These are phyloP conservation scores for Brachypodium distachyon DNA, from an alignment of 202 grass and related monocot genomes.

Conservation along the genomic window DNA sequence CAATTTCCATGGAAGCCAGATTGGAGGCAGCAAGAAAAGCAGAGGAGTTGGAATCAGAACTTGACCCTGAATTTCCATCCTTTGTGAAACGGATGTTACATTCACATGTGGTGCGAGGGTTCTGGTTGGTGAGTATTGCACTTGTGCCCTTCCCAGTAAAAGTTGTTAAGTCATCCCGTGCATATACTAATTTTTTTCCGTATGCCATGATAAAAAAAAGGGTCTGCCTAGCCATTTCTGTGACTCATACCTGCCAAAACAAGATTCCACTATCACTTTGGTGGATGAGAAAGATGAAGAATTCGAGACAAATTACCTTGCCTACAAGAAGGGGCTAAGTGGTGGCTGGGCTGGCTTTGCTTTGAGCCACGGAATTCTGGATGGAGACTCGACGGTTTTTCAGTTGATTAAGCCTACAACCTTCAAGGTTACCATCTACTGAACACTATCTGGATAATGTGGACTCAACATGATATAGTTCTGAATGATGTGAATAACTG, in stretches of 20 bases:
- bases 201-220: conserved; percentile 18
- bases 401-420: conserved; percentile 62
- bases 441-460: not conserved
- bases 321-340: conserved; percentile 61
- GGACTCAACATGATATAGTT: not conserved
- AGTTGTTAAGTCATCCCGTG: not conserved
- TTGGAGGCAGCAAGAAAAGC: conserved; percentile 54
- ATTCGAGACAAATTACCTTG: conserved; percentile 62
- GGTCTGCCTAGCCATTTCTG: conserved; percentile 66
- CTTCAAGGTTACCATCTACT: conserved; percentile 43
- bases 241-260: conserved; percentile 55
- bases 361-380: conserved; percentile 50
- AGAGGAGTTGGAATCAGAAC: conserved; percentile 56
- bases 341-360: conserved; percentile 83
- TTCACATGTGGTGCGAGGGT: conserved; percentile 66
- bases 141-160: not conserved
- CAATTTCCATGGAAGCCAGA: conserved; percentile 50
- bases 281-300: conserved; percentile 55
- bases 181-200: not conserved
- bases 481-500: not conserved
- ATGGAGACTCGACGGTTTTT: conserved; percentile 66
- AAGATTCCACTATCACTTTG: conserved; percentile 49
- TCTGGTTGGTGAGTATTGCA: conserved; percentile 63
- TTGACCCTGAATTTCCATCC: conserved; percentile 45
- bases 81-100: conserved; percentile 80